These are phyloP conservation scores for Fusarium nodosum DNA, from an alignment of 2,329 filamentous ascomycete species.

Conservation along the genomic window DNA sequence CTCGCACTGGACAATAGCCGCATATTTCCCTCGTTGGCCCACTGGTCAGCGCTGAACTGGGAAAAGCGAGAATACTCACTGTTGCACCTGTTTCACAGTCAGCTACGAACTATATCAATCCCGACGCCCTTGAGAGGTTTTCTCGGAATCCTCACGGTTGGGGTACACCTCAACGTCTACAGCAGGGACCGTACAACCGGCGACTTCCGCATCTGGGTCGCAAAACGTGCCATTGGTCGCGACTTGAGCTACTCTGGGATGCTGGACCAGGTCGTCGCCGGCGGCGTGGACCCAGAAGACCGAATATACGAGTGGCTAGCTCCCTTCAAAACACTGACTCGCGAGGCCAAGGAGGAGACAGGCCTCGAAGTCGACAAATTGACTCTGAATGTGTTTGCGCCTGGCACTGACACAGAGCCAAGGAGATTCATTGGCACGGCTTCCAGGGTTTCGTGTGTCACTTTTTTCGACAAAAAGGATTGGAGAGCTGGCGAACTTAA, in stretches of 20 bases:
- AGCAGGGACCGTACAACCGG: conserved; percentile 46
- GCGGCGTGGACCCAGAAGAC: conserved; percentile 53
- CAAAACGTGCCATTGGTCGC: conserved; percentile 48
- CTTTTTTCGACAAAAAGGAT: conserved; percentile 55
- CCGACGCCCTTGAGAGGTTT: conserved; percentile 54
- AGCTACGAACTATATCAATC: conserved; percentile 46
- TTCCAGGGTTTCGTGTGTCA: conserved; percentile 46
- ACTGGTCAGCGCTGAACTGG: conserved; percentile 46
- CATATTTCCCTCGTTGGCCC: conserved; percentile 49
- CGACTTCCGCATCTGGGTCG: conserved; percentile 52
- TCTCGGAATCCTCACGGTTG: conserved; percentile 55
- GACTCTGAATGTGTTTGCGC: conserved; percentile 36
- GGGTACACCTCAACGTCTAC: conserved; percentile 57
- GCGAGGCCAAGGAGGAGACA: conserved; percentile 55
- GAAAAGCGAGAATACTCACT: conserved; percentile 48
- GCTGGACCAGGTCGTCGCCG: conserved; percentile 56
- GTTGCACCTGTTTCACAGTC: conserved; percentile 45
- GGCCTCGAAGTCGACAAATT: conserved; percentile 35
- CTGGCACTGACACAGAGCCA: not conserved
- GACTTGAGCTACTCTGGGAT: conserved; percentile 53
- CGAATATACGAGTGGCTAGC: conserved; percentile 36
- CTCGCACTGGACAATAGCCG: conserved; percentile 33
- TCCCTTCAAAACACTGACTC: conserved; percentile 50
- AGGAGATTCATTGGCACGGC: conserved; percentile 45
- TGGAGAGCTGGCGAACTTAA: conserved; percentile 47